Percentiles rank a stretch among this genome's conserved stretches.
Conservation (phyloP, 495 filamentous ascomycete genomes). For the Podospora comata region DNA sequence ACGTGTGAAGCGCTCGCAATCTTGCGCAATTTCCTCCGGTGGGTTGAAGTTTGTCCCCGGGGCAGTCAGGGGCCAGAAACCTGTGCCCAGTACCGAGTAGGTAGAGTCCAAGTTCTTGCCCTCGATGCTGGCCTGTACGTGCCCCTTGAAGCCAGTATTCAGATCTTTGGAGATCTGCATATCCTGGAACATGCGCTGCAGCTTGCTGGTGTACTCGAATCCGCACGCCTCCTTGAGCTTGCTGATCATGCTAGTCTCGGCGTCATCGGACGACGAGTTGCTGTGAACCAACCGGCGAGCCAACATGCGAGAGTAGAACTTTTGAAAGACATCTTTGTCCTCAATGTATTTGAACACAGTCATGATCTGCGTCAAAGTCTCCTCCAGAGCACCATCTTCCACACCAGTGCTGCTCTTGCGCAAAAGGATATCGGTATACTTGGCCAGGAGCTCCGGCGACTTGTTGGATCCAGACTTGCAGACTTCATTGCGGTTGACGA, state of each 20-base stretch:
- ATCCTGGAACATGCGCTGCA: slow-evolving; percentile 99
- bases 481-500: slow-evolving; percentile 94
- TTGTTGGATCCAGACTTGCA: slow-evolving; percentile 89
- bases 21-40: slow-evolving; percentile 77
- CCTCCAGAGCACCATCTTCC: slow-evolving; percentile 91
- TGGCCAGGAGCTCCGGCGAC: slow-evolving; percentile 90
- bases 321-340: slow-evolving; percentile 99
- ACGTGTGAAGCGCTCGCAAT: slow-evolving; percentile 80
- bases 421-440: slow-evolving; percentile 90
- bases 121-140: slow-evolving; percentile 47
- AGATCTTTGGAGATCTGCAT: slow-evolving; percentile 98
- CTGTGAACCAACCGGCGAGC: slow-evolving; percentile 92
- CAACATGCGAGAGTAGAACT: slow-evolving; percentile 96
- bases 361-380: slow-evolving; percentile 93
- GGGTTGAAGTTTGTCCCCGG: slow-evolving; percentile 83
- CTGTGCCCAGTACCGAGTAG: slow-evolving; percentile 89
- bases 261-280: slow-evolving; percentile 92
- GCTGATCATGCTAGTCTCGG: slow-evolving; percentile 98
- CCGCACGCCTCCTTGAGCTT: slow-evolving; percentile 99
- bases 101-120: slow-evolving; percentile 61
- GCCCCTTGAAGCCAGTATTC: slow-evolving; percentile 73
- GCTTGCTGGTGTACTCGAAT: slow-evolving; percentile 98
- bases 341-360: slow-evolving; percentile 99
- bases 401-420: slow-evolving; percentile 88
- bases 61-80: slow-evolving; percentile 91